Conservation (phyloP, 225 moss, liverwort and hornwort species). For the Lunularia cruciata region DNA sequence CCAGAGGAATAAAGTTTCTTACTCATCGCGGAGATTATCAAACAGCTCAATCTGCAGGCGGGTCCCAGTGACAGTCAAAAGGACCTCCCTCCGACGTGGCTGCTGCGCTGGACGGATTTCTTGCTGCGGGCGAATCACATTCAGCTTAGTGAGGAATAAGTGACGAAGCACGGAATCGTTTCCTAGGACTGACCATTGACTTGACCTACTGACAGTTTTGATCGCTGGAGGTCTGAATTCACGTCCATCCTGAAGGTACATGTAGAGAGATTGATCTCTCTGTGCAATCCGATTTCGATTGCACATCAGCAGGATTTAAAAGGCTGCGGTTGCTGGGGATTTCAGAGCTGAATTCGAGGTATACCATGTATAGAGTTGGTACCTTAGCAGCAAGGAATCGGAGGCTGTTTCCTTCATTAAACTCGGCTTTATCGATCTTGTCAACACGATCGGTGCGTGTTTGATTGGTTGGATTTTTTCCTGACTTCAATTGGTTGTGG, state of each 20-base stretch:
- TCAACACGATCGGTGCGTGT: constrained; percentile 1
- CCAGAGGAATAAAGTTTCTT: too few species aligned
- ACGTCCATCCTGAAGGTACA: too few species aligned
- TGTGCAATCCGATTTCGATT: too few species aligned
- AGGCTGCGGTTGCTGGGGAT: background rate
- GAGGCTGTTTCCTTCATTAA: background rate
- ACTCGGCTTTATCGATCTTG: background rate
- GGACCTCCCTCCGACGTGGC: background rate
- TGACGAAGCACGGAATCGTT: background rate
- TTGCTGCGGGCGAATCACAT: background rate
- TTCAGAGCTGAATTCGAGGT: too few species aligned
- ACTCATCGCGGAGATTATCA: too few species aligned
- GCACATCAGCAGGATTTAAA: too few species aligned
- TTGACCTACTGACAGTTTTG: background rate
- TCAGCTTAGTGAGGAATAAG: too few species aligned
- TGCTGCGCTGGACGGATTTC: constrained; percentile 7
- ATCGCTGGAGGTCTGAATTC: too few species aligned
- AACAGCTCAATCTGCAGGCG: too few species aligned
- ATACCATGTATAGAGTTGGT: constrained; percentile 12
- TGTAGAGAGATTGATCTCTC: too few species aligned
- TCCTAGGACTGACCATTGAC: background rate
- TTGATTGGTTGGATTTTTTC: background rate
- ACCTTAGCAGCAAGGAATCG: background rate
- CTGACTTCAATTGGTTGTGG: background rate
- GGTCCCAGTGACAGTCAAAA: too few species aligned